Evolutionary conservation across 2,329 filamentous ascomycete species (phyloP), one percentile per base, ranked within the genome.

Genomic region (Leptodontidium sp.): DNA sequence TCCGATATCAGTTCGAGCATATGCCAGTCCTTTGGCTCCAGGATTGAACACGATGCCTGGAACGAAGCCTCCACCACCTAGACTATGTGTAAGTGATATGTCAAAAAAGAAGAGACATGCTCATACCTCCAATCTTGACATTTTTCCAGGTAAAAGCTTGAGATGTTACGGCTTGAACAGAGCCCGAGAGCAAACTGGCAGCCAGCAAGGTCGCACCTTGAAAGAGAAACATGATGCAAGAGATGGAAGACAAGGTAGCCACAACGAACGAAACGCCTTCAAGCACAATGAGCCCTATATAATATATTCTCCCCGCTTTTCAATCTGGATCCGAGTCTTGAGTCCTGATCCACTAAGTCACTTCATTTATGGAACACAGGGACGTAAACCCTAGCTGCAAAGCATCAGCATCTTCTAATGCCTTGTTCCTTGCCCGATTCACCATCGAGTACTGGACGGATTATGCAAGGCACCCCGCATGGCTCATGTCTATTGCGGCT

Each of bases 1-100:
- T n/a, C 86, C 86, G 69, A 88, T 88, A 69, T 88, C 86, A 6
- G 86, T 87, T 55, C 86, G 81, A 40, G 84, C 85, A 72, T 87
- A 88, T 2, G 85, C 85, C 5, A 88, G 77, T 3, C 84, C 85
- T 71, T 83, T 80, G 9, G 77, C 77, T 50, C 79, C 81, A 4
- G 84, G 84, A 71, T 88, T 86, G 78, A 88, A 88, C 21, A 86
- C 81, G 64, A 88, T 85, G 26, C 85, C 83, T 2, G 85, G 82
- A 6, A 86, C 81, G 72, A 88, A 88, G 45, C 86, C 86, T 58
- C 86, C 86, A 21, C 86, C 86, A 32, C 85, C 72, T 75, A 35
- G 11, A 24, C 43, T 50, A 14, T 26, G 7, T 29, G n/a, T 59
- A 21, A 57, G 47, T 35, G 35, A 8, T 15, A 14, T 4, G 21